Conservation (phyloP, 1,284 basidiomycete species). For the Marasmius sp. region DNA sequence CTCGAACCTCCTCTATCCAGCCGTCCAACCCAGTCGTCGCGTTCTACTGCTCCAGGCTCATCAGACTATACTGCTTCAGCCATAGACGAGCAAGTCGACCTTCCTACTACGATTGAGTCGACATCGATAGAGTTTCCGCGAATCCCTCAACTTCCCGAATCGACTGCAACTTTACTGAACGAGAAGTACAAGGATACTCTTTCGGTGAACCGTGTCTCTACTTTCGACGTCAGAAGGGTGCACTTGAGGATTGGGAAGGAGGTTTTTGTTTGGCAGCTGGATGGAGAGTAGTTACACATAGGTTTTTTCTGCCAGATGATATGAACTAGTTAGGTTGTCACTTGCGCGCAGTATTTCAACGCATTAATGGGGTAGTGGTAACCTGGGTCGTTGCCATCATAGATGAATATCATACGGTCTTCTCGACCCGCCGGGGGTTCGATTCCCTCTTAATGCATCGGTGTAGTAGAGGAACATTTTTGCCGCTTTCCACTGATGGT, state of each 20-base stretch:
- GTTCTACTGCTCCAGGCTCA: not conserved
- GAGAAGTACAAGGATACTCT: conserved; percentile 41
- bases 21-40: not conserved
- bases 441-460: conserved; percentile 75
- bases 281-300: conserved; percentile 22
- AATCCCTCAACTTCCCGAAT: conserved; percentile 51
- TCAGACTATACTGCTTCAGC: not conserved
- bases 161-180: conserved; percentile 49
- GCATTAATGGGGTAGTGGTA: not conserved
- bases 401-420: no score
- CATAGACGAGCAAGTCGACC: not conserved
- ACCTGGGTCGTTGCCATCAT: no score
- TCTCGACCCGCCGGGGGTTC: conserved; percentile 74
- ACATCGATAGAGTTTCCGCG: conserved; percentile 36
- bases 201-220: conserved; percentile 41
- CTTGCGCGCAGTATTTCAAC: no score
- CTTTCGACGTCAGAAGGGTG: conserved; percentile 53
- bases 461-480: no score
- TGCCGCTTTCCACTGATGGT: no score
- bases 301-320: not conserved
- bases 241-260: conserved; percentile 68
- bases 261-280: conserved; percentile 45
- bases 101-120: not conserved
- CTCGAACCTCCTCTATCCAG: conserved; percentile 25
- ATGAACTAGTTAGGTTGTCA: no score